Evolutionary conservation across 177 flowering plant genomes (phyloP).

Genomic region (Tripterygium wilfordii): DNA sequence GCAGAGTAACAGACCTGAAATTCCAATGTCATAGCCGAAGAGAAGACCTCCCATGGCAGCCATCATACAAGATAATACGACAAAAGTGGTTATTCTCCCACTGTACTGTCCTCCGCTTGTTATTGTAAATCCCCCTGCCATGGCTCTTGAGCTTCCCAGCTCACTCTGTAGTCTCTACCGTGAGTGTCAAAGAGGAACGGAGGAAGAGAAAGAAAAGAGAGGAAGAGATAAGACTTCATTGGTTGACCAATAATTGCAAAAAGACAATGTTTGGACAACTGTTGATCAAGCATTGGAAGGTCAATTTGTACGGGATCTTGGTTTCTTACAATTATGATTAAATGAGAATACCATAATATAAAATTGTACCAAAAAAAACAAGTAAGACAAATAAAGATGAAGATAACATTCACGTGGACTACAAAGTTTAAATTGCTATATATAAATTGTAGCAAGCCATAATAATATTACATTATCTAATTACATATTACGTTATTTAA

Average conservation of each 20-base stretch:
- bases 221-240: too few relatives aligned
- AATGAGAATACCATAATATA: too few relatives aligned
- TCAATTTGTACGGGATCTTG: too few relatives aligned
- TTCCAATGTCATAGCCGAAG: constrained; percentile 23
- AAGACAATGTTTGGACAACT: background rate
- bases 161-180: background rate
- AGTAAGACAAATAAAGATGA: too few relatives aligned
- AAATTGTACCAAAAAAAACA: too few relatives aligned
- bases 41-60: constrained; percentile 24
- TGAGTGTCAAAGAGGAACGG: background rate
- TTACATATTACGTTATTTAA: too few relatives aligned
- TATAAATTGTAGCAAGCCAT: too few relatives aligned
- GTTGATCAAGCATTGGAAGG: too few relatives aligned
- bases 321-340: too few relatives aligned
- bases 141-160: background rate
- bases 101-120: constrained; percentile 6
- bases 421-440: too few relatives aligned
- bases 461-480: too few relatives aligned
- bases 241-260: background rate
- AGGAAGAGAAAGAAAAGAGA: background rate
- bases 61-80: constrained; percentile 17
- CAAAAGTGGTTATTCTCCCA: constrained; percentile 16
- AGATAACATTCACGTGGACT: too few relatives aligned
- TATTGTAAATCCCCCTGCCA: constrained; percentile 6
- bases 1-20: constrained; percentile 18